Percentiles rank a stretch among this genome's conserved stretches.
phyloP scores from a whole-genome alignment of 164 flowering plant species.

The Malania oleifera region DNA sequence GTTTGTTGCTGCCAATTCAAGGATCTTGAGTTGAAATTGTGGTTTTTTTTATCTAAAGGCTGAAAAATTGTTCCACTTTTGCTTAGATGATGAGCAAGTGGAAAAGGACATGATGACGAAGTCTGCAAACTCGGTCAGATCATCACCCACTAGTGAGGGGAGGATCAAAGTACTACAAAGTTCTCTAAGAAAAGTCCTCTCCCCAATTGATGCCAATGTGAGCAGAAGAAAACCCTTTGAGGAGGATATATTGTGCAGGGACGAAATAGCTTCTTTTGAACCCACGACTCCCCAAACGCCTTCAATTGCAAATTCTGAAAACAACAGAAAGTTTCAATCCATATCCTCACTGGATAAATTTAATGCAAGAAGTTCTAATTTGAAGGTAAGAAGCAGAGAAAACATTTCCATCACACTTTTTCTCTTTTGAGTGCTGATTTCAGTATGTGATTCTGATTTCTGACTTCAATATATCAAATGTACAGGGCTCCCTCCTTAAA shows the following conservation, averaged over 20 bases:
- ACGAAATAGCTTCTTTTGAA: conserved; percentile 20
- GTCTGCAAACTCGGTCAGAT: conserved; percentile 9
- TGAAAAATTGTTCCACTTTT: background rate
- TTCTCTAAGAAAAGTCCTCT: conserved; percentile 56
- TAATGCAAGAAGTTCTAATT: conserved; percentile 36
- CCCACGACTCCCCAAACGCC: conserved; percentile 46
- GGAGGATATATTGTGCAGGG: conserved; percentile 24
- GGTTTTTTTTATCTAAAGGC: too few species aligned
- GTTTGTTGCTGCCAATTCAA: too few species aligned
- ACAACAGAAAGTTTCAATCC: conserved; percentile 14
- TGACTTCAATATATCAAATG: conserved; percentile 6
- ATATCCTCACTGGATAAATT: conserved; percentile 63
- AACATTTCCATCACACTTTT: background rate
- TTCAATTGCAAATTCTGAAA: conserved; percentile 10
- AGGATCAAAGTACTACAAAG: conserved; percentile 21
- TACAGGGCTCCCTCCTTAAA: conserved; percentile 60
- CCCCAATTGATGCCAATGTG: conserved; percentile 51
- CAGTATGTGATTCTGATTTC: background rate
- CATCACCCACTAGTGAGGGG: conserved; percentile 30
- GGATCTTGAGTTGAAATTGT: too few species aligned
- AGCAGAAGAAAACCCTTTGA: conserved; percentile 16
- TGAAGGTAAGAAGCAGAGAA: conserved; percentile 50
- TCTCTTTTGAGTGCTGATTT: background rate
- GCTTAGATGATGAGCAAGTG: conserved; percentile 18
- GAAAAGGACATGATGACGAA: conserved; percentile 17